A percentile compares a stretch with the other conserved stretches of the same genome.
Evolutionary conservation across 2,329 filamentous ascomycete genomes (phyloP).

Genomic region (Setomelanomma holmii): DNA sequence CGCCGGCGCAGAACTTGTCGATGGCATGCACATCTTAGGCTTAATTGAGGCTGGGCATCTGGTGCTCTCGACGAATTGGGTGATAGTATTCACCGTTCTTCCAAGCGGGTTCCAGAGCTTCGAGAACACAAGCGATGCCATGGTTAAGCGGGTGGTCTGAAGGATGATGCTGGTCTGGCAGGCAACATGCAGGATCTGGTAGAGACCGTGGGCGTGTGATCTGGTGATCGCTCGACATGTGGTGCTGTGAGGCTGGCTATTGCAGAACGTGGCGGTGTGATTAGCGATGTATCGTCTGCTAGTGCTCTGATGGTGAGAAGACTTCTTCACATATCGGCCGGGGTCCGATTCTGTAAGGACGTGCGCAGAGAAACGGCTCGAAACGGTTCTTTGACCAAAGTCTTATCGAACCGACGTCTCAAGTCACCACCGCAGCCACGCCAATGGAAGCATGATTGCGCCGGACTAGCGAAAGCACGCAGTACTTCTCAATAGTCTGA

Average conservation of each 20-base stretch:
- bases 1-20: slow-evolving; percentile 24
- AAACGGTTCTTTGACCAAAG: slow-evolving; percentile 1
- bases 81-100: slow-evolving; percentile 27
- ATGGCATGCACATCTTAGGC: slow-evolving; percentile 43
- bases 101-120: slow-evolving; percentile 41
- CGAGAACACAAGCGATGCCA: slow-evolving; percentile 19
- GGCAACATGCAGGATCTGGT: slow-evolving; percentile 15
- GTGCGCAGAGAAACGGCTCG: slow-evolving; percentile 6
- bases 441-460: slow-evolving; percentile 7
- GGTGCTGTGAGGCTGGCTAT: slow-evolving; percentile 21
- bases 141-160: slow-evolving; percentile 10
- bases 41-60: slow-evolving; percentile 36
- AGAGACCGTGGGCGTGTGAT: slow-evolving; percentile 28
- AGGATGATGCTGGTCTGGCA: slow-evolving; percentile 10
- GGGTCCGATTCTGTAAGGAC: slow-evolving; percentile 28
- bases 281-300: slow-evolving; percentile 12
- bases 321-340: slow-evolving; percentile 25
- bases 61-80: slow-evolving; percentile 28
- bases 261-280: slow-evolving; percentile 30
- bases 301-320: slow-evolving; percentile 23
- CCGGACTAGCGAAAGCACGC: slow-evolving; percentile 6
- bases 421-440: slow-evolving; percentile 12
- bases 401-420: slow-evolving; percentile 18
- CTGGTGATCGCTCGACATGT: slow-evolving; percentile 22
- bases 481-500: slow-evolving; percentile 6